These are phyloP conservation scores for Cryptosporidium meleagridis DNA, from an alignment of 169 alveolate species.

Conservation along the genomic window DNA sequence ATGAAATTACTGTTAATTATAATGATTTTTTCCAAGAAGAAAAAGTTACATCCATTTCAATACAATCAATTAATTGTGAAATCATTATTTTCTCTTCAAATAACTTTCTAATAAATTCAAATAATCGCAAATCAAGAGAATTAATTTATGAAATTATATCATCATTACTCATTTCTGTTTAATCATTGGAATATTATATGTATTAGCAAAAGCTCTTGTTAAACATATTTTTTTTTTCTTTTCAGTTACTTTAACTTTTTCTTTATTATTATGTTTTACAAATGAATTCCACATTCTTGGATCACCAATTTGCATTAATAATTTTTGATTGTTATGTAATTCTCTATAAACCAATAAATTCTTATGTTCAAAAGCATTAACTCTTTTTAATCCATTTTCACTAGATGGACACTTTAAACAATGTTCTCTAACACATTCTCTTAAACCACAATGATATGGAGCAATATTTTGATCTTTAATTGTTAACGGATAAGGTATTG, in stretches of 20 bases:
- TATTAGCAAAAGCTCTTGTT: conserved; percentile 13
- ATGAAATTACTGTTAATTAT: conserved; percentile 21
- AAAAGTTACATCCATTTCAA: conserved; percentile 21
- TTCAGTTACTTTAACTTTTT: neutral
- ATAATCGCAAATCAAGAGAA: conserved; percentile 24
- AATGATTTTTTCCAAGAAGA: conserved; percentile 17
- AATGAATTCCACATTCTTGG: conserved; percentile 68
- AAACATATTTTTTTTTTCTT: conserved; percentile 25
- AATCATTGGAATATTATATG: conserved; percentile 18
- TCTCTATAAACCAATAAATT: conserved; percentile 25
- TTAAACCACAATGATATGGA: conserved; percentile 50
- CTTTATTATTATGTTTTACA: conserved; percentile 1
- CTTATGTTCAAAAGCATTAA: conserved; percentile 24
- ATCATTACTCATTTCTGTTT: conserved; percentile 43
- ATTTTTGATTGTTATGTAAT: conserved; percentile 50
- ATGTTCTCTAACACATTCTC: conserved; percentile 28
- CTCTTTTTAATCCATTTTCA: conserved; percentile 25
- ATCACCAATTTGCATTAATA: conserved; percentile 46
- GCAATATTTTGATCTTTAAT: neutral
- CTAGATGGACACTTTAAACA: conserved; percentile 13
- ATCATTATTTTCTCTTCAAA: conserved; percentile 36
- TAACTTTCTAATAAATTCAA: conserved; percentile 10
- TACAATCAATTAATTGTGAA: conserved; percentile 43
- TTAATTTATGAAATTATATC: conserved; percentile 27
- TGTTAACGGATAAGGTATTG: conserved; percentile 50